Conservation (phyloP, 2,329 filamentous ascomycete genomes). For the Nemania serpens region DNA sequence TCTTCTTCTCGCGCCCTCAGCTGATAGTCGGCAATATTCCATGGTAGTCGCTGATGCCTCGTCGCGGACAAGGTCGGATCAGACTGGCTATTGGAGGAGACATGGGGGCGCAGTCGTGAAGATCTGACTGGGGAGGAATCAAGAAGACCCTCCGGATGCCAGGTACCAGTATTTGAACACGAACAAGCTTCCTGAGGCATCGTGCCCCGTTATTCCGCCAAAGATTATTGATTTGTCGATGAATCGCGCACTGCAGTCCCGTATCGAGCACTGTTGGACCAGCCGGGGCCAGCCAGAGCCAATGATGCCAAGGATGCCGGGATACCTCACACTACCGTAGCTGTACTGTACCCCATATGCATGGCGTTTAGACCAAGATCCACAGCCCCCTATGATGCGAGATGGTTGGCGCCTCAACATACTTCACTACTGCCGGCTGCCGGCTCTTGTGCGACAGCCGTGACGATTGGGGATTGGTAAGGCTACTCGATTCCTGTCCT, state of each 20-base stretch:
- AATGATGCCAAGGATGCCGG: conserved; percentile 9
- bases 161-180: neutral
- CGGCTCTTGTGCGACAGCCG: conserved; percentile 19
- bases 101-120: conserved; percentile 26
- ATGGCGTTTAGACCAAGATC: conserved; percentile 25
- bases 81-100: conserved; percentile 18
- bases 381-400: conserved; percentile 19
- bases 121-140: conserved; percentile 21
- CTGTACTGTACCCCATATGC: conserved; percentile 19
- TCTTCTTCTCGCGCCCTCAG: conserved; percentile 15
- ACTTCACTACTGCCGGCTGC: conserved; percentile 20
- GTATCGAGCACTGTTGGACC: neutral
- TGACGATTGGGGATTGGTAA: neutral
- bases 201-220: conserved; percentile 5
- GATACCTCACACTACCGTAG: conserved; percentile 10
- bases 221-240: neutral
- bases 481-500: conserved; percentile 4
- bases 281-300: neutral
- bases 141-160: neutral
- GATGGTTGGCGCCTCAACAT: conserved; percentile 20
- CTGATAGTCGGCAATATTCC: conserved; percentile 18
- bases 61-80: neutral
- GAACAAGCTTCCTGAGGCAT: conserved; percentile 17
- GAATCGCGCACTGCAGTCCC: neutral
- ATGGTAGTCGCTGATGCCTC: conserved; percentile 7